Conservation (phyloP, 208 protist genomes). For the Entamoeba histolytica region DNA sequence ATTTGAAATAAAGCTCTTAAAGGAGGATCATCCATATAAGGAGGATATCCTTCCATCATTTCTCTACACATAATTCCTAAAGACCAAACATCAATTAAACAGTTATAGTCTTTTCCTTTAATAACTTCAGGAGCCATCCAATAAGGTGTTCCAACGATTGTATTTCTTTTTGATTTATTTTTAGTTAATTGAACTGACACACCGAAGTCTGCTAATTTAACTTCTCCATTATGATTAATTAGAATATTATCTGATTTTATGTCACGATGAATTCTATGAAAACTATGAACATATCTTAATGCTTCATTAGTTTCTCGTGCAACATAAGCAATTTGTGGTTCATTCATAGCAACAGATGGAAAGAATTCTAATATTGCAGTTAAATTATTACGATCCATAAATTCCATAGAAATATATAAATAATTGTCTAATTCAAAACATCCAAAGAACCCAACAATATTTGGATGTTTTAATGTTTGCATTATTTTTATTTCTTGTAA, state of each 20-base stretch:
- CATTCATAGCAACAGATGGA: background rate
- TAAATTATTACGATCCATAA: background rate
- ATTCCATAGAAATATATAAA: background rate
- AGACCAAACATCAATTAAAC: background rate
- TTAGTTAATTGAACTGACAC: background rate
- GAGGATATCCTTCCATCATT: conserved; percentile 2
- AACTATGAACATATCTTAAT: conserved; percentile 9
- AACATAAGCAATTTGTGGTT: background rate
- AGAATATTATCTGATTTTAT: conserved; percentile 18
- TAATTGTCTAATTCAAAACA: background rate
- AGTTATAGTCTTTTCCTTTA: background rate
- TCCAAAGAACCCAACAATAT: background rate
- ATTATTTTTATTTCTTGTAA: background rate
- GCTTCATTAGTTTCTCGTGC: background rate
- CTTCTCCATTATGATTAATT: background rate
- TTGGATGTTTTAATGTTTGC: background rate
- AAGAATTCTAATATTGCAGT: background rate
- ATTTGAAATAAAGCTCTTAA: background rate
- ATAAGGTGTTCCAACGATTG: conserved; percentile 9
- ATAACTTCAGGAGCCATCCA: conserved; percentile 23
- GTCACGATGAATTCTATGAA: conserved; percentile 9
- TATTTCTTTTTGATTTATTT: conserved; percentile 1
- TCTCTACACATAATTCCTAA: background rate
- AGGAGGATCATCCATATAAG: background rate
- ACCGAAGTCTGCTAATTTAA: conserved; percentile 24